These are phyloP conservation scores for Solanum dulcamara DNA, from an alignment of 257 asterid species.

Conservation along the genomic window DNA sequence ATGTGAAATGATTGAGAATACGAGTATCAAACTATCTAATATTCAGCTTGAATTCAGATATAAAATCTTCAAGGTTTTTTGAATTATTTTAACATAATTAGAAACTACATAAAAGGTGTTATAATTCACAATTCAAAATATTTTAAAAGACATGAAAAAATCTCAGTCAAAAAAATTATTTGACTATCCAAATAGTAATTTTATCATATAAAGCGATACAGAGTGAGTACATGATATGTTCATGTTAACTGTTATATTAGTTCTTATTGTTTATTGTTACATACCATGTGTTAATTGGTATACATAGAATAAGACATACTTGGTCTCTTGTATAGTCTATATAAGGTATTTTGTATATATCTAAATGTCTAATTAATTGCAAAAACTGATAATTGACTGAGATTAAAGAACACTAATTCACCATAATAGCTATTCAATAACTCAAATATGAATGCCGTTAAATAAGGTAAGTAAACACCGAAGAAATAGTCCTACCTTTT, in stretches of 20 bases:
- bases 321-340: background rate
- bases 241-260: background rate
- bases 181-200: background rate
- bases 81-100: background rate
- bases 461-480: background rate
- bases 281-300: background rate
- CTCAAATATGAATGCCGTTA: background rate
- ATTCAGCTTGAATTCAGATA: background rate
- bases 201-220: background rate
- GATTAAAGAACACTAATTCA: background rate
- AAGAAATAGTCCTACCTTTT: slow-evolving; percentile 36
- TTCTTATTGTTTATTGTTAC: background rate
- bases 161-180: too few relatives aligned
- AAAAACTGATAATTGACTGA: background rate
- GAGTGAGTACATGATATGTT: background rate
- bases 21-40: background rate
- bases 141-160: background rate
- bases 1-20: background rate
- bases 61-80: background rate
- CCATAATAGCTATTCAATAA: background rate
- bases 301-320: background rate
- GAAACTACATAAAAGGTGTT: background rate
- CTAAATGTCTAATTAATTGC: background rate
- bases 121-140: background rate
- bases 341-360: background rate